Percentiles rank a stretch among this genome's conserved stretches.
These are phyloP conservation scores for Solanum medicagineum DNA, from an alignment of 257 asterid genomes.

Conservation along the genomic window DNA sequence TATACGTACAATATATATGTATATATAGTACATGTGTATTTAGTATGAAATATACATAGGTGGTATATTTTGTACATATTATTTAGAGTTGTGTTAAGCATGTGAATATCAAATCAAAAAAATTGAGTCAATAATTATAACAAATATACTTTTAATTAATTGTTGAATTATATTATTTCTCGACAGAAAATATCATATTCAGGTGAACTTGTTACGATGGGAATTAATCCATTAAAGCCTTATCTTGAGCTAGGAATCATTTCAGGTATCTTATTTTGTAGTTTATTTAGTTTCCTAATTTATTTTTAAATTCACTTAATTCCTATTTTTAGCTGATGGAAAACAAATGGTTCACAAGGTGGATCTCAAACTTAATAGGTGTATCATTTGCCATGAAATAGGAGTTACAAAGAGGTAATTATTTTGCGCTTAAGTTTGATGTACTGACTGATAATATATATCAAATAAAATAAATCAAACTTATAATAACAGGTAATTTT, in stretches of 20 bases:
- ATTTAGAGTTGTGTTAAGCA: not conserved
- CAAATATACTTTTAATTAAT: not conserved
- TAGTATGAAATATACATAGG: not conserved
- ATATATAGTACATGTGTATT: not conserved
- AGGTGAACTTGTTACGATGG: conserved; percentile 51
- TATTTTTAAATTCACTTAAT: not conserved
- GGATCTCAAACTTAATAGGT: conserved; percentile 42
- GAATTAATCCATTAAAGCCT: conserved; percentile 33
- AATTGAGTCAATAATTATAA: not conserved
- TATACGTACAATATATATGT: not conserved
- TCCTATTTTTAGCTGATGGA: conserved; percentile 40
- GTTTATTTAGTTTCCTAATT: not conserved
- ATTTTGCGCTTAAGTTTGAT: not conserved
- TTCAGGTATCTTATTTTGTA: conserved; percentile 24
- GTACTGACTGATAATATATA: not conserved
- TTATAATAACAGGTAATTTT: not conserved
- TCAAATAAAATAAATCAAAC: too few relatives aligned
- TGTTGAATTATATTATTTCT: not conserved
- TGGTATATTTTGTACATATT: not conserved
- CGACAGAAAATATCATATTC: conserved; percentile 34
- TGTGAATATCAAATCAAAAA: not conserved
- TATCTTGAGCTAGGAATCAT: conserved; percentile 48
- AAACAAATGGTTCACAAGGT: conserved; percentile 39
- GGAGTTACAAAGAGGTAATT: conserved; percentile 44
- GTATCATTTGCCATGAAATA: conserved; percentile 56